Conservation (phyloP, 768 basidiomycete species). For the Pulveroboletus frians region DNA sequence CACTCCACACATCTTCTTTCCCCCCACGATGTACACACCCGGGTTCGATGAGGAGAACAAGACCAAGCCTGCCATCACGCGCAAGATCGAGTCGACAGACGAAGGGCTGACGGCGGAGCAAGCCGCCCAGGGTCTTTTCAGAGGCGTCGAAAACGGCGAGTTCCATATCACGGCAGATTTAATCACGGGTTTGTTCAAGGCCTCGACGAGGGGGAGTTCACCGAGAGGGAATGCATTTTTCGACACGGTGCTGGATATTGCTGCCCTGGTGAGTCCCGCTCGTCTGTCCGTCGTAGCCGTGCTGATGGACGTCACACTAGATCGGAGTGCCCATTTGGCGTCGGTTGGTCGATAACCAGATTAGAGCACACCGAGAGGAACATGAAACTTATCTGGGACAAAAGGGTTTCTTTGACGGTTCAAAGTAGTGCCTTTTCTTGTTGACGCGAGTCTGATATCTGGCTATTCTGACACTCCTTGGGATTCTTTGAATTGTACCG, state of each 20-base stretch:
- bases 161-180: conserved; percentile 75
- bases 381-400: conserved; percentile 41
- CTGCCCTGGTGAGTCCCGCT: conserved; percentile 35
- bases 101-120: conserved; percentile 56
- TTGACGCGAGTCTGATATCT: too few relatives aligned
- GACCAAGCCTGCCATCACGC: conserved; percentile 69
- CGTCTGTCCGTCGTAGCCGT: too few relatives aligned
- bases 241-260: conserved; percentile 42
- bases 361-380: conserved; percentile 42
- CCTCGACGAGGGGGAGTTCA: conserved; percentile 55
- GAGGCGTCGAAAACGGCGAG: conserved; percentile 66
- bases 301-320: conserved; percentile 23
- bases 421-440: background rate
- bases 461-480: too few relatives aligned
- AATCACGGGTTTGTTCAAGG: conserved; percentile 60
- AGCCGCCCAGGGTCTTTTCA: conserved; percentile 54
- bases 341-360: conserved; percentile 42
- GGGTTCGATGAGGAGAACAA: conserved; percentile 74
- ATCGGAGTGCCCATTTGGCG: conserved; percentile 52
- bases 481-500: too few relatives aligned
- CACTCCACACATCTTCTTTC: conserved; percentile 76
- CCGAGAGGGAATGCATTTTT: conserved; percentile 56
- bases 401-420: conserved; percentile 39
- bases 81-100: conserved; percentile 73
- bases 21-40: conserved; percentile 73